Conservation (phyloP, 768 basidiomycete genomes). For the Termitomyces sp. region DNA sequence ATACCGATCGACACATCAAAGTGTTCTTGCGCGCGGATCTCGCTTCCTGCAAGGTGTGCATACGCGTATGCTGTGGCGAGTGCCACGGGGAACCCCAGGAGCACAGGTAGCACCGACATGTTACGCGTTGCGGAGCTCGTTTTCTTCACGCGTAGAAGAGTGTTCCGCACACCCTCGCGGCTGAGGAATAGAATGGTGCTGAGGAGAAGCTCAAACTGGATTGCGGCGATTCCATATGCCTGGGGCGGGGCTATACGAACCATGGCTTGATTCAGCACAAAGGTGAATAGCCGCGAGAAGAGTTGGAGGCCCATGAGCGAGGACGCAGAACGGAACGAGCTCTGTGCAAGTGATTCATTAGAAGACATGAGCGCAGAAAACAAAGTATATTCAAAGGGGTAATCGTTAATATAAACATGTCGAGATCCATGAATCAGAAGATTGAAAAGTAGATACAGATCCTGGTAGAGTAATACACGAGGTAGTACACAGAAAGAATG, state of each 20-base stretch:
- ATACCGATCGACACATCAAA: constrained; percentile 58
- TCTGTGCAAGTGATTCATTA: constrained; percentile 20
- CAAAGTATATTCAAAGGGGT: background rate
- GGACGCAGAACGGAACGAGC: constrained; percentile 37
- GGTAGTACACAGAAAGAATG: constrained; percentile 7
- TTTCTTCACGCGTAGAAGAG: constrained; percentile 57
- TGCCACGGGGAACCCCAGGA: constrained; percentile 65
- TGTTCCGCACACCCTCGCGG: constrained; percentile 89
- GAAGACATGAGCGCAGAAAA: constrained; percentile 6
- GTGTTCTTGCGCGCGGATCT: constrained; percentile 54
- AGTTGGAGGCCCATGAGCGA: constrained; percentile 86
- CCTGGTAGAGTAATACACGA: constrained; percentile 8
- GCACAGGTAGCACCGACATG: constrained; percentile 61
- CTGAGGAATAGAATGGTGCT: constrained; percentile 89
- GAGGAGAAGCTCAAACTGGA: constrained; percentile 90
- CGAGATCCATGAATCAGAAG: background rate
- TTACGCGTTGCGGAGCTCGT: constrained; percentile 24
- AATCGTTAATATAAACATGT: background rate
- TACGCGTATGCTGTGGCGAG: constrained; percentile 49
- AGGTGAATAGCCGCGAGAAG: constrained; percentile 79
- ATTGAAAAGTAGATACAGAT: constrained; percentile 5
- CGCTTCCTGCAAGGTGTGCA: constrained; percentile 39
- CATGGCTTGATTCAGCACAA: constrained; percentile 82
- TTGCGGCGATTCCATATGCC: constrained; percentile 84
- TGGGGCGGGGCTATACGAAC: constrained; percentile 79